Base-by-base conservation (phyloP, 2,329 filamentous ascomycete species). In the Gremmenia infestans region DNA sequence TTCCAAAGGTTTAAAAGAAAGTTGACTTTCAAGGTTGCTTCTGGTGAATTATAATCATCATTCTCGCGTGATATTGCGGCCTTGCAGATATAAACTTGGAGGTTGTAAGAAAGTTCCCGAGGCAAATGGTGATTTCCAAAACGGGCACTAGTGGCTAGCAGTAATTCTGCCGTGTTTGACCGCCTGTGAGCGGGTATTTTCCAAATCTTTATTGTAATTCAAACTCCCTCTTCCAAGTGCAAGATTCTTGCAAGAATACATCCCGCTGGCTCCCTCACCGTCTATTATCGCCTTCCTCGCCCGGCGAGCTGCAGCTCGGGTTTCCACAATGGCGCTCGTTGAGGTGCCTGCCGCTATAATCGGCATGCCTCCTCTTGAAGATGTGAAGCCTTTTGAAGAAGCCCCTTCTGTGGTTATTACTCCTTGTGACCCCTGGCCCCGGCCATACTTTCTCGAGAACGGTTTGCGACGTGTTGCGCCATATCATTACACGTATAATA, bases 401-500 rank as follows among this genome's bases (percentile, higher is more conserved):
- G 76, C 80, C 14, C 78, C 80, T 15, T 60, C 72, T 28, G 76
- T 81, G 2, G 70, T 76, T 40, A 74, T 75, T 28, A 82, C 81
- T 12, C 78, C 78, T n/a, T 77, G 73, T 65, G 77, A 79, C 65
- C 81, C 81, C 25, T 71, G 75, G 77, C 81, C 81, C 8, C 74
- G 76, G 55, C 91, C 91, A 0, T 97, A 97, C 73, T 88, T 87
- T 66, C 78, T 96, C 60, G 87, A 96, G 65, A 86, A 87, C 64
- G 91, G 89, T 8, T 76, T 99, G 59, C 86, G 92, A 50, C 86
- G 91, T 61, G 87, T 97, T 35, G 80, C 80, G 45, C 93, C 93
- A 3, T 97, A 99, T 70, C 85, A 94, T 70, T 97, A 81, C 72
- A 97, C 92, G 2, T 97, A 97, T 78, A 95, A 96, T 70, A 97